Evolutionary conservation across 805 yeast genomes (phyloP), one percentile per base, ranked within the genome.

Genomic region (Myxozyma geophila): DNA sequence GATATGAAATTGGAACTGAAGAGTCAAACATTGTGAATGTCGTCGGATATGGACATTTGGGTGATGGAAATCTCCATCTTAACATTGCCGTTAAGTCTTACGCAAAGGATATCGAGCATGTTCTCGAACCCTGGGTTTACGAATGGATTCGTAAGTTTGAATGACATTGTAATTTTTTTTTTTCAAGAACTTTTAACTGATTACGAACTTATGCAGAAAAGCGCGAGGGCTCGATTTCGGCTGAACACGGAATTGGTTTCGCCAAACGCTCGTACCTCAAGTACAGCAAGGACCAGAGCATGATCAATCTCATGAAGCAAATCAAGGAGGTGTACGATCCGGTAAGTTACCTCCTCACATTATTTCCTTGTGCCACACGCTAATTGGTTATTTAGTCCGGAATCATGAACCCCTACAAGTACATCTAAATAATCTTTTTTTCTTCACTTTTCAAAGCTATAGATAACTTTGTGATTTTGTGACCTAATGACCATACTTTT

Each of bases 191-290:
- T n/a, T 10, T 6, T 17, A 15, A 35, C 41, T 41, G 74, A 78
- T 5, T 71, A 12, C 36, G 36, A 13, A 75, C 19, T 21, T 17
- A 9, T 13, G 4, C 46, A 53, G 73, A 83, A 77, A 71, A 76
- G 35, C 81, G 84, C 67, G 79, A 86, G 40, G 99, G 99, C 23
- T 92, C 98, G 1, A 88, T 95, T 59, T 88, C 96, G 63, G 99
- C 99, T 35, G 99, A 95, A 77, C 99, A 95, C 75, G 99, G 99
- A 15, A 81, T 95, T 62, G 99, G 99, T 0, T 90, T 95, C 84
- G 98, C 93, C 73, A 95, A 95, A 87, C 91, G 88, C 71, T 89
- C 90, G 73, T 95, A 89, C 75, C 83, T 93, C 70, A 87, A 87
- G 9, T 95, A 93, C 79, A 83, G 96, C 58, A 95, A 92, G 81